Percentiles rank a stretch among this genome's conserved stretches.
phyloP scores from a whole-genome alignment of 2,329 filamentous ascomycete genomes.

The Fusarium sp. region DNA sequence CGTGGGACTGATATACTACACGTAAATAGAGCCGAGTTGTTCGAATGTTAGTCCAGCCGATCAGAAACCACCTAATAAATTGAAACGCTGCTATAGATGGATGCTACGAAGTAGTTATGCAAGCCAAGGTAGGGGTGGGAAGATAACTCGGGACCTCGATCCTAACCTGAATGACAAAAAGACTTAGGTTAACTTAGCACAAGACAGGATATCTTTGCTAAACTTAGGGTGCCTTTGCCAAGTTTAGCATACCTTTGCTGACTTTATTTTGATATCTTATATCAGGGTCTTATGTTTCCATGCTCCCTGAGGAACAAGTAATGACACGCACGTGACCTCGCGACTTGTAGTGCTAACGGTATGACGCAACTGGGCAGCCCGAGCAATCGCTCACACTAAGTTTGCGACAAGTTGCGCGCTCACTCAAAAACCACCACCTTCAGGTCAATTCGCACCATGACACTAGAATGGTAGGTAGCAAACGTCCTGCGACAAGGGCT shows the following conservation, averaged over 20 bases:
- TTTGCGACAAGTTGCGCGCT: conserved; percentile 17
- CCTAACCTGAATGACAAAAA: not conserved
- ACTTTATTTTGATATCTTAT: not conserved
- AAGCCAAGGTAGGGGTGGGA: not conserved
- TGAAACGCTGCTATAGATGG: not conserved
- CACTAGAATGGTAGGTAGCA: conserved; percentile 47
- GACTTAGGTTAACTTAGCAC: not conserved
- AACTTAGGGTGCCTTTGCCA: not conserved
- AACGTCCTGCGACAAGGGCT: conserved; percentile 41
- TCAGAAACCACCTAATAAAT: no score
- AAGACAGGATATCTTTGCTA: not conserved
- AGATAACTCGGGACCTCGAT: not conserved
- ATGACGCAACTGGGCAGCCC: conserved; percentile 41
- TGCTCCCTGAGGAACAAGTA: no score
- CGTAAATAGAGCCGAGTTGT: not conserved
- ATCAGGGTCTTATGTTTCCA: not conserved
- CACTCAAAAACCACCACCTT: not conserved
- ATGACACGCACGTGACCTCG: conserved; percentile 30
- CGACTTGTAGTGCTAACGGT: conserved; percentile 10
- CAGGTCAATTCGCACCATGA: conserved; percentile 6
- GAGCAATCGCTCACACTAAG: conserved; percentile 25
- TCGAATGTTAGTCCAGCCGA: not conserved
- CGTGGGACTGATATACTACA: not conserved
- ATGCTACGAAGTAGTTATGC: not conserved
- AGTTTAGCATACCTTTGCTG: not conserved